phyloP scores from a whole-genome alignment of 2,329 filamentous ascomycete species.

The Beauveria australis region DNA sequence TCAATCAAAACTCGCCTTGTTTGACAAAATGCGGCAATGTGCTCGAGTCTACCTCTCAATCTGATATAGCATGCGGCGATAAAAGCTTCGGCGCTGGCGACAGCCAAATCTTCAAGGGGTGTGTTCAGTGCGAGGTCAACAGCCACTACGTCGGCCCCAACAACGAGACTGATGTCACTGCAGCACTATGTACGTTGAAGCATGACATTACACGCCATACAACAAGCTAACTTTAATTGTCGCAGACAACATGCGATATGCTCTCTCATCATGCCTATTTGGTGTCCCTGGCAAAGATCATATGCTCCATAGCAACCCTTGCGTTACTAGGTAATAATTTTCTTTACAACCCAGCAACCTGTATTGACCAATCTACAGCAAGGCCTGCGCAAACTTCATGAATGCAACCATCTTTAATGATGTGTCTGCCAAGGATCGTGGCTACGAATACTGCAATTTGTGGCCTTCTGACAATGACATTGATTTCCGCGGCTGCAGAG shows the following conservation, averaged over 20 bases:
- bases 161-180: constrained; percentile 44
- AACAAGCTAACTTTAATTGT: neutral
- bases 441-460: constrained; percentile 46
- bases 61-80: constrained; percentile 42
- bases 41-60: constrained; percentile 33
- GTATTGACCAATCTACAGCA: constrained; percentile 30
- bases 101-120: constrained; percentile 43
- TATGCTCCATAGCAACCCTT: constrained; percentile 32
- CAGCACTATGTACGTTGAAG: constrained; percentile 42
- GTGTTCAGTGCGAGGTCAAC: constrained; percentile 42
- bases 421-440: constrained; percentile 33
- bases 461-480: constrained; percentile 34
- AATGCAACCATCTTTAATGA: constrained; percentile 41
- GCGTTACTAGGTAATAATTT: constrained; percentile 40
- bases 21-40: constrained; percentile 45
- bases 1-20: constrained; percentile 41
- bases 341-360: neutral
- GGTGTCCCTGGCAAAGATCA: constrained; percentile 36
- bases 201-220: constrained; percentile 10
- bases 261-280: constrained; percentile 47
- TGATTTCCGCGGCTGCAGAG: constrained; percentile 33
- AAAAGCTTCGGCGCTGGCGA: constrained; percentile 28
- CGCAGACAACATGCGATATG: constrained; percentile 26
- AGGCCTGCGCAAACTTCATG: constrained; percentile 42
- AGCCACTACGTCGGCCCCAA: constrained; percentile 35